Percentiles rank a stretch among this genome's conserved stretches.
Conservation (phyloP, 176 grass and related monocot species). For the Musa troglodytarum region DNA sequence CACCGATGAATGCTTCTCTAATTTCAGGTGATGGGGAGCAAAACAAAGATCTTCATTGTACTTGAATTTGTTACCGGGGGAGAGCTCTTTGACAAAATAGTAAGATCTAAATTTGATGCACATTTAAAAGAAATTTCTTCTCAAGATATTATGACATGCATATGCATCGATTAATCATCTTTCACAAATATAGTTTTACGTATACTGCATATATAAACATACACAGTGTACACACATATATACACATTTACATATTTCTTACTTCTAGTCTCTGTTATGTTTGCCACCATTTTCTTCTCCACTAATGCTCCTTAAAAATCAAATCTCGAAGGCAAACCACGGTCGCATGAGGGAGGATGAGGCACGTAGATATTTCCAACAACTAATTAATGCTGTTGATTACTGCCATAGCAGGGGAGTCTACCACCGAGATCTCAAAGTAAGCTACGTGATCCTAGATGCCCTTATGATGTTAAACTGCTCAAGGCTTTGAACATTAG, state of each 20-base stretch:
- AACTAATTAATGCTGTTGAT: slow-evolving; percentile 87
- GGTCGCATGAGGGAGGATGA: slow-evolving; percentile 89
- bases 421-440: slow-evolving; percentile 95
- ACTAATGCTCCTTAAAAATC: slow-evolving; percentile 7
- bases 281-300: slow-evolving; percentile 17
- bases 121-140: neutral
- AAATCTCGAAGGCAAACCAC: slow-evolving; percentile 61
- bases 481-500: slow-evolving; percentile 12
- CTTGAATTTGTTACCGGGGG: slow-evolving; percentile 91
- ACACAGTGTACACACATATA: no score
- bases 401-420: slow-evolving; percentile 98
- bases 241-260: neutral
- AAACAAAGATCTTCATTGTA: slow-evolving; percentile 94
- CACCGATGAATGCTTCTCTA: slow-evolving; percentile 13
- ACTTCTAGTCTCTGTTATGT: neutral
- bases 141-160: neutral
- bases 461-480: neutral
- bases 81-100: slow-evolving; percentile 98
- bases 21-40: slow-evolving; percentile 96
- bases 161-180: no score
- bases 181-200: no score
- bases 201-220: no score
- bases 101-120: slow-evolving; percentile 32
- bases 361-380: slow-evolving; percentile 90
- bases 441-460: slow-evolving; percentile 21